Percentiles rank a stretch among this genome's conserved stretches.
Conservation (phyloP, 192 early-diverging fungal species). For the Kickxella alabastrina region DNA sequence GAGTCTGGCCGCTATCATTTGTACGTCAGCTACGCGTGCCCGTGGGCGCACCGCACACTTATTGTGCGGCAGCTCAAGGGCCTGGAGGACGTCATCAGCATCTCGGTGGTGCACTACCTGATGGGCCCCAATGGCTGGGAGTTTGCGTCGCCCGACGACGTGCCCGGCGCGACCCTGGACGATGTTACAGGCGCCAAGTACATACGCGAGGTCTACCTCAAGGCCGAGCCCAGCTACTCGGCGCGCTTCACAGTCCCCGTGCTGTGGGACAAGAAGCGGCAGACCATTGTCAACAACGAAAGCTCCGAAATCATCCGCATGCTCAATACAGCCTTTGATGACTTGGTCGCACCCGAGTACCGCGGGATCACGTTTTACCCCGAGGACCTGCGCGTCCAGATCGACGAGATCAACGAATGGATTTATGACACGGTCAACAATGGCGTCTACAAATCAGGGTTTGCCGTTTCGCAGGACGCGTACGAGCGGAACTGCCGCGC, state of each 20-base stretch:
- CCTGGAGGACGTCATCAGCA: constrained; percentile 73
- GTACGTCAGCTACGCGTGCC: constrained; percentile 66
- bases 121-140: constrained; percentile 80
- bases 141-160: constrained; percentile 66
- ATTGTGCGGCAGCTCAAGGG: constrained; percentile 90
- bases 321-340: constrained; percentile 87
- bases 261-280: constrained; percentile 91
- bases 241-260: constrained; percentile 88
- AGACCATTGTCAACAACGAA: constrained; percentile 97
- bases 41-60: constrained; percentile 82
- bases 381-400: constrained; percentile 62
- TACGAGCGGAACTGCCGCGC: constrained; percentile 73
- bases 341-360: constrained; percentile 58
- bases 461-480: constrained; percentile 81
- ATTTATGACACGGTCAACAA: constrained; percentile 94
- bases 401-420: constrained; percentile 88
- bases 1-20: constrained; percentile 81
- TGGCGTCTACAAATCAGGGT: constrained; percentile 92
- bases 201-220: constrained; percentile 87
- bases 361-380: constrained; percentile 80
- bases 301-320: constrained; percentile 94
- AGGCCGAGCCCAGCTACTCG: constrained; percentile 73
- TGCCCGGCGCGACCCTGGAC: constrained; percentile 74
- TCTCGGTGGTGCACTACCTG: constrained; percentile 84
- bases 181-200: constrained; percentile 68